These are phyloP conservation scores for Piromyces sp. DNA, from an alignment of 192 early-diverging fungal species.

Conservation along the genomic window DNA sequence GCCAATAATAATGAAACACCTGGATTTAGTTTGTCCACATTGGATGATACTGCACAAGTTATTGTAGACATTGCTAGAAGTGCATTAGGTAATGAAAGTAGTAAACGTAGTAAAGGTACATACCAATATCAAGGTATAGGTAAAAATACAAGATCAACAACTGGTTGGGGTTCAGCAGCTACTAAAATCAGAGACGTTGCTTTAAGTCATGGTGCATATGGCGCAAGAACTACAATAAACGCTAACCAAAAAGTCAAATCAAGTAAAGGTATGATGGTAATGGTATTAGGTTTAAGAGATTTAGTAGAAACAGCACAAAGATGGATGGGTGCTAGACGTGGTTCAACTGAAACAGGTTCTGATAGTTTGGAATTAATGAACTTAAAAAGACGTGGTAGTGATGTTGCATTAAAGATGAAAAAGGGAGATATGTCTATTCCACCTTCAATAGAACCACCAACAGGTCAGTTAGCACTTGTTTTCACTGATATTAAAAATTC, in stretches of 20 bases:
- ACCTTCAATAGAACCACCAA: constrained; percentile 50
- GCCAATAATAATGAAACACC: background rate
- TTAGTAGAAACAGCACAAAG: constrained; percentile 28
- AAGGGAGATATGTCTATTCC: background rate
- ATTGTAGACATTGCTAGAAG: constrained; percentile 72
- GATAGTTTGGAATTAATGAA: background rate
- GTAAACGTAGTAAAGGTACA: background rate
- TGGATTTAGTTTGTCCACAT: constrained; percentile 1
- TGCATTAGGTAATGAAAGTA: constrained; percentile 3
- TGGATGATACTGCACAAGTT: constrained; percentile 33
- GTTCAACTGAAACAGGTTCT: background rate
- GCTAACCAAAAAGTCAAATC: constrained; percentile 8
- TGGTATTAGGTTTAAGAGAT: constrained; percentile 72
- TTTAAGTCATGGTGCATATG: constrained; percentile 54
- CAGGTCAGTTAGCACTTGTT: constrained; percentile 64
- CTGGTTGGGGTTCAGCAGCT: constrained; percentile 17
- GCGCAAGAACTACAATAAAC: background rate
- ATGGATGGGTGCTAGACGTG: constrained; percentile 2
- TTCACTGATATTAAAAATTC: constrained; percentile 93
- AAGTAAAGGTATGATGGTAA: constrained; percentile 50
- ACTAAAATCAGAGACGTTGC: constrained; percentile 69
- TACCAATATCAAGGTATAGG: background rate
- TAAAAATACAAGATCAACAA: constrained; percentile 9
- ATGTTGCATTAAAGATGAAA: constrained; percentile 3
- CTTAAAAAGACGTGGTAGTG: constrained; percentile 6